Evolutionary conservation across 2,329 filamentous ascomycete species (phyloP).

Genomic region (Aspergillus aculeatinus): DNA sequence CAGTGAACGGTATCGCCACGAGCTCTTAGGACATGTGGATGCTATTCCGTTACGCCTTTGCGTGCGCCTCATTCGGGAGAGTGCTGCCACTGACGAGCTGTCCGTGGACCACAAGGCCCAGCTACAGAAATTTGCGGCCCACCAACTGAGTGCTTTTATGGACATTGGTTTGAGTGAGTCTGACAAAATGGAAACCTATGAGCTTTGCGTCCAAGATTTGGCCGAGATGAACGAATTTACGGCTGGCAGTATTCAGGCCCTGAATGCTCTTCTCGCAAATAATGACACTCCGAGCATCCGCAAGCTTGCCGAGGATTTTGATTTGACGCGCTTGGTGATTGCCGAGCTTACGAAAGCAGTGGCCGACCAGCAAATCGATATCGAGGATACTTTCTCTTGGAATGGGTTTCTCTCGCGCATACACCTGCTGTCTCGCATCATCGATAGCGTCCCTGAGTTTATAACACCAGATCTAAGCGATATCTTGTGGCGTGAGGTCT

Average conservation of each 20-base stretch:
- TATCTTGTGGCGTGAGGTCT: conserved; percentile 69
- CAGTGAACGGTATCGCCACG: conserved; percentile 28
- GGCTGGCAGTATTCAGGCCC: conserved; percentile 70
- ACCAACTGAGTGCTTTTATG: conserved; percentile 63
- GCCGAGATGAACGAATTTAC: conserved; percentile 61
- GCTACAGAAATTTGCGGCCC: conserved; percentile 63
- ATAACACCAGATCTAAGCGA: conserved; percentile 63
- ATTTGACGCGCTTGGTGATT: conserved; percentile 61
- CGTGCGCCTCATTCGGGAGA: conserved; percentile 70
- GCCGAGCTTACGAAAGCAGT: conserved; percentile 63
- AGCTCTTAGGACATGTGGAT: conserved; percentile 33
- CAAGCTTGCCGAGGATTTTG: conserved; percentile 60
- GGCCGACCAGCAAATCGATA: conserved; percentile 42
- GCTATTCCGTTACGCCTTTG: conserved; percentile 55
- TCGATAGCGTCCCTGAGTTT: conserved; percentile 60
- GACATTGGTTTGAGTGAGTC: conserved; percentile 54
- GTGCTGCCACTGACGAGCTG: conserved; percentile 57
- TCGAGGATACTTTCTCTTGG: conserved; percentile 41
- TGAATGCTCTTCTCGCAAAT: conserved; percentile 47
- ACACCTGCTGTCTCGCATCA: conserved; percentile 59
- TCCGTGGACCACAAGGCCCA: conserved; percentile 59
- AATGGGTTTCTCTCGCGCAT: conserved; percentile 53
- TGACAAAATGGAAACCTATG: conserved; percentile 63
- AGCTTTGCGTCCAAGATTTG: conserved; percentile 68
- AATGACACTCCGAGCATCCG: conserved; percentile 54